Evolutionary conservation across 179 eudicot genomes (phyloP), one percentile per base, ranked within the genome.

Genomic region (Corrigiola litoralis): DNA sequence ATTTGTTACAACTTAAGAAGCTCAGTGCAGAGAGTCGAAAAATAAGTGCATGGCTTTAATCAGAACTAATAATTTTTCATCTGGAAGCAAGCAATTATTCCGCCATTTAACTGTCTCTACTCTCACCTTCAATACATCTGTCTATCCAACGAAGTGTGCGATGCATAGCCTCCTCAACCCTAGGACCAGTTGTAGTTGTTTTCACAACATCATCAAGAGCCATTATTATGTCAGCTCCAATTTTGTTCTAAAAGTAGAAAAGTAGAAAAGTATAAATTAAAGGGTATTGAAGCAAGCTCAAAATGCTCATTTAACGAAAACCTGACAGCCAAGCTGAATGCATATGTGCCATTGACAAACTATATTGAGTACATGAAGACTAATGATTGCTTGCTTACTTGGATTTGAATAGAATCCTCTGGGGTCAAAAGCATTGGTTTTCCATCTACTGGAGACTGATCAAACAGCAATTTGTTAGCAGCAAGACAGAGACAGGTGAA

Each of bases 111-210:
- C 4, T 25, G 37, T 25, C 24, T 27, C 56, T 52, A 38, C 11
- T 55, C 67, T 67, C 71, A 89, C 96, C 96, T 83, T 75, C 68
- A 47, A 91, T 91, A 67, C 97, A 91, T 73, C 96, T 83, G 76
- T 91, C 97, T 67, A 91, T 91, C 97, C 97, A 91, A 53, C 96
- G 90, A 69, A 91, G 84, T 58, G 97, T 91, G 38, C 91, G 94
- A 76, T 88, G 81, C 97, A 89, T 88, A 68, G 97, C 97, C 81
- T 88, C 97, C 75, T 91, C 89, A 71, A 91, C 82, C 58, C 97
- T 82, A 64, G 96, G 97, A 68, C 97, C 97, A 6, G 85, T 91
- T 25, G 78, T 86, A 42, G 96, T 89, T 61, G 97, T 91, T 73
- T 38, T 87, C 36, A 91, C 90, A 58, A 91, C 97, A 80, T 91